Evolutionary conservation across 192 early-diverging fungal genomes (phyloP).

Genomic region (Funneliformis geosporum): DNA sequence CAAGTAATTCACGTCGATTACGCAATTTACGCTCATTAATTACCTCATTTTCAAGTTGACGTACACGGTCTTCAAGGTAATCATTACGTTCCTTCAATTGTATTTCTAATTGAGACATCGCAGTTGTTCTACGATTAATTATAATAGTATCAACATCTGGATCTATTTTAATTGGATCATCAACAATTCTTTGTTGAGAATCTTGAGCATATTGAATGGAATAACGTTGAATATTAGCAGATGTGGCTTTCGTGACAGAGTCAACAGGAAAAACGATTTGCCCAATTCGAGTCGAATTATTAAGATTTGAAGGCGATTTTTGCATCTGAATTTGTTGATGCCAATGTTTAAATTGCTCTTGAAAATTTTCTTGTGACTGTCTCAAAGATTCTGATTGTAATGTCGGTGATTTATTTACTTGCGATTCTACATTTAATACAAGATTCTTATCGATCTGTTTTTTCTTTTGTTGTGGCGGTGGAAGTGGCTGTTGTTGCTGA

Average conservation of each 20-base stretch:
- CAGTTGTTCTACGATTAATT: not conserved
- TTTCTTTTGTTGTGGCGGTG: not conserved
- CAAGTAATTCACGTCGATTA: slow-evolving; percentile 16
- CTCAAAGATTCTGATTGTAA: not conserved
- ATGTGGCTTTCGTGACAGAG: not conserved
- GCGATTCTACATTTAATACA: not conserved
- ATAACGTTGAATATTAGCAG: slow-evolving; percentile 13
- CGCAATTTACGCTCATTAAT: slow-evolving; percentile 29
- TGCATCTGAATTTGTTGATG: not conserved
- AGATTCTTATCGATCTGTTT: not conserved
- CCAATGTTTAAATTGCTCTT: slow-evolving; percentile 5
- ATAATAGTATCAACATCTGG: not conserved
- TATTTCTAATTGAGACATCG: too few species aligned
- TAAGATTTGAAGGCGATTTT: not conserved
- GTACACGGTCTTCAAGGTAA: slow-evolving; percentile 22
- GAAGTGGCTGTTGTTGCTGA: not conserved
- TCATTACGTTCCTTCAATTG: slow-evolving; percentile 20
- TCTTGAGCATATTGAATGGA: not conserved
- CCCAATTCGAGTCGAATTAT: not conserved
- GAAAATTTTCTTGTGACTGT: not conserved
- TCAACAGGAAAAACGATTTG: not conserved
- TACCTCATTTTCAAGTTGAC: slow-evolving; percentile 29
- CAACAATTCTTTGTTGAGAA: not conserved
- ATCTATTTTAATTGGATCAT: not conserved
- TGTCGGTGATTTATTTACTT: not conserved